Evolutionary conservation across 495 filamentous ascomycete species (phyloP).

Genomic region (Coniosporium apollinis): DNA sequence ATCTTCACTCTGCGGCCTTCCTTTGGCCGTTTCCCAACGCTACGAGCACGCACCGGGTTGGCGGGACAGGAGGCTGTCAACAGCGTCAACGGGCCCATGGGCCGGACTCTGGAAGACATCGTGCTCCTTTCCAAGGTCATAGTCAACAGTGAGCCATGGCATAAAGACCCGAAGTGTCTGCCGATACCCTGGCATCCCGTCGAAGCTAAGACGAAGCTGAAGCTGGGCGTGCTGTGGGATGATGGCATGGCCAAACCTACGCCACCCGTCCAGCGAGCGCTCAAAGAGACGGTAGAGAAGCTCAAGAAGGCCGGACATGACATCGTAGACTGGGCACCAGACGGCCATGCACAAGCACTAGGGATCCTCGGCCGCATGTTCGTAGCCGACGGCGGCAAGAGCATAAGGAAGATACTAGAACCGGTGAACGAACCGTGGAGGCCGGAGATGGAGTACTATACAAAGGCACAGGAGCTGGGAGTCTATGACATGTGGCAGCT

Average conservation of each 20-base stretch:
- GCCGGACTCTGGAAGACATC: constrained; percentile 29
- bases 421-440: constrained; percentile 17
- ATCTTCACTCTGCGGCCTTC: constrained; percentile 18
- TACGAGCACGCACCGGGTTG: background rate
- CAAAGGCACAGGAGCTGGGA: constrained; percentile 14
- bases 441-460: constrained; percentile 19
- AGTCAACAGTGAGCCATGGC: constrained; percentile 31
- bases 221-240: constrained; percentile 34
- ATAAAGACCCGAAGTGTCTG: constrained; percentile 28
- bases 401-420: constrained; percentile 13
- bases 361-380: constrained; percentile 17
- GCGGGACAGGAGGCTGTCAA: constrained; percentile 23
- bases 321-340: constrained; percentile 13
- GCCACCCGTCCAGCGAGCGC: constrained; percentile 32
- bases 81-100: constrained; percentile 34
- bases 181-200: constrained; percentile 35
- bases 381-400: constrained; percentile 23
- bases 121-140: constrained; percentile 35
- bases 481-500: constrained; percentile 22
- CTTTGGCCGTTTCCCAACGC: constrained; percentile 14
- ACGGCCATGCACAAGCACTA: constrained; percentile 11
- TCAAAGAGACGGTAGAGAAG: constrained; percentile 27
- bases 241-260: constrained; percentile 40
- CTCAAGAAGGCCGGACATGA: constrained; percentile 21
- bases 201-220: constrained; percentile 21